Evolutionary conservation across 176 grass and related monocot genomes (phyloP), one percentile per base, ranked within the genome.

Genomic region (Hordeum vulgare): DNA sequence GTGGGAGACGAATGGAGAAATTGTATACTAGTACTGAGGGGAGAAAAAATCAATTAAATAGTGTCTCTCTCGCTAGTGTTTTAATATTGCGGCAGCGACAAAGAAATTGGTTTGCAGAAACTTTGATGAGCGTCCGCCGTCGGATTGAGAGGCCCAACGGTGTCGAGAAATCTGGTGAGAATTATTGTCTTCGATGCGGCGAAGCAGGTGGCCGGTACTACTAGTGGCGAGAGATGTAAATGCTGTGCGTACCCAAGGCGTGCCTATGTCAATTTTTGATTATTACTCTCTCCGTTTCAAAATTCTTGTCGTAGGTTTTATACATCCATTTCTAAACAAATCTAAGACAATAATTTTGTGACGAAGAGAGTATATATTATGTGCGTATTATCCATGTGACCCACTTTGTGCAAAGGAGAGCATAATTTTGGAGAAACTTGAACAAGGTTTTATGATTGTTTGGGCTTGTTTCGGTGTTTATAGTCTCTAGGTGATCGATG

Each of bases 21-120:
- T 68, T 31, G 36, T 69, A 49, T 49, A 71, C 12, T 56, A 56
- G 31, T 33, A 4, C 21, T 11, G 77, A 23, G 9, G 4, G 15
- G 61, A 36, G 66, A 66, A 74, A 78, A 66, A 67, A 71, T 2
- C 36, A 84, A 89, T 80, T 80, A 68, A 67, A 68, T 67, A 75
- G 59, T 45, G 28, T 6, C 69, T 39, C 57, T 6, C 69, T 39
- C 57, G 9, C 47, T 84, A 67, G 28, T 17, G 69, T 73, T 73
- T 67, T 68, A 56, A 41, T 61, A 81, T 28, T 12, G 51, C 65
- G 60, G 71, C 66, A 24, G 17, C 66, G 53, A 61, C 26, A 47
- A 47, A 75, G 23, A 63, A 77, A 57, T 17, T 66, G 20, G 63
- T 69, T 23, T 47, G 68, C 35, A 9, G 45, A 66, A 58, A 73